phyloP scores from a whole-genome alignment of 2,329 filamentous ascomycete species.

The Arthroderma uncinatum region DNA sequence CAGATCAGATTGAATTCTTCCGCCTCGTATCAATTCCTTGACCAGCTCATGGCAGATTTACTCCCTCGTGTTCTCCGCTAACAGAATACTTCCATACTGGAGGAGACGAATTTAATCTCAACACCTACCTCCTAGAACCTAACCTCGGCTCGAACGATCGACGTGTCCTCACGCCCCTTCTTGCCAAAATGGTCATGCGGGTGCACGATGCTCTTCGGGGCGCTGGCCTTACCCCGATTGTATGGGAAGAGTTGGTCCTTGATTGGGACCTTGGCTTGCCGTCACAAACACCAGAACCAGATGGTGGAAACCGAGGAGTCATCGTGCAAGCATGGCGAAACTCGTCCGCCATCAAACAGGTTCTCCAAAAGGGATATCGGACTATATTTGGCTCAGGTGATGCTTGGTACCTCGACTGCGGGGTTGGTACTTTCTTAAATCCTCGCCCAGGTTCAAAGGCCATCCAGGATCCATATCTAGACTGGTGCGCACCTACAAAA shows the following conservation, averaged over 20 bases:
- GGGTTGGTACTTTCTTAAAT: conserved; percentile 26
- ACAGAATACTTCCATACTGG: conserved; percentile 72
- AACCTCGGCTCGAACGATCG: conserved; percentile 57
- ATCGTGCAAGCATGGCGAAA: conserved; percentile 67
- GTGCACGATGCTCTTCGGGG: conserved; percentile 53
- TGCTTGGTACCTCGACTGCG: conserved; percentile 26
- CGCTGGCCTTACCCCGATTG: conserved; percentile 58
- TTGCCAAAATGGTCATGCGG: conserved; percentile 65
- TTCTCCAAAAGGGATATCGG: conserved; percentile 22
- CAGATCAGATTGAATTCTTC: conserved; percentile 66
- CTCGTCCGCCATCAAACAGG: conserved; percentile 17
- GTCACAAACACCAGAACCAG: conserved; percentile 33
- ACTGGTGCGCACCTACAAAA: conserved; percentile 52
- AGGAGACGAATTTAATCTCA: conserved; percentile 73
- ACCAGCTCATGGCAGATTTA: conserved; percentile 62
- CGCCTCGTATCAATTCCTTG: conserved; percentile 58
- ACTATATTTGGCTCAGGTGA: conserved; percentile 27
- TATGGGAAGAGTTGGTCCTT: conserved; percentile 80
- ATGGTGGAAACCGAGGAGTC: conserved; percentile 39
- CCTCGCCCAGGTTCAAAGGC: conserved; percentile 16
- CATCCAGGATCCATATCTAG: conserved; percentile 14
- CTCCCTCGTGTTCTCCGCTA: conserved; percentile 61
- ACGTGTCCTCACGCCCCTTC: conserved; percentile 56
- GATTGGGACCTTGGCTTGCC: conserved; percentile 61
- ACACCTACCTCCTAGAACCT: conserved; percentile 62